These are phyloP conservation scores for Annulohypoxylon truncatum DNA, from an alignment of 2,329 filamentous ascomycete species.

Conservation along the genomic window DNA sequence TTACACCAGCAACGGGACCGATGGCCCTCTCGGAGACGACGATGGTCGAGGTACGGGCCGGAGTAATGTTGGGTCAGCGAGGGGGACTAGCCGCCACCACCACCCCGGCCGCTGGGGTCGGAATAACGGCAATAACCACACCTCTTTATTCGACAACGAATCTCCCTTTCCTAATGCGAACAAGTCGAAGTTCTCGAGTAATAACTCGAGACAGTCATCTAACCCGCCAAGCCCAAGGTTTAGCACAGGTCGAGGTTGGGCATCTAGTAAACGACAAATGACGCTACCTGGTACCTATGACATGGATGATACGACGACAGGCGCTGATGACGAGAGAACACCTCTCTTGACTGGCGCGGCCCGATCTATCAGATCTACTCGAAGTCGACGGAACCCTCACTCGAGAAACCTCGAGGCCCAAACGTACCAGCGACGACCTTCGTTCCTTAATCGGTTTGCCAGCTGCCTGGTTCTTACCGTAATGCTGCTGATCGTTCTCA, in stretches of 20 bases:
- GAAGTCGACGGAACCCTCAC: slow-evolving; percentile 65
- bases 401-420: slow-evolving; percentile 80
- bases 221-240: slow-evolving; percentile 77
- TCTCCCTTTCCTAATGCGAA: slow-evolving; percentile 79
- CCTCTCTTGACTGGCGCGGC: slow-evolving; percentile 71
- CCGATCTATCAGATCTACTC: slow-evolving; percentile 68
- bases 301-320: slow-evolving; percentile 80
- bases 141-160: slow-evolving; percentile 80
- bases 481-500: slow-evolving; percentile 82
- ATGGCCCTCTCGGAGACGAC: slow-evolving; percentile 70
- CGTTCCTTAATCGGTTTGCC: slow-evolving; percentile 79
- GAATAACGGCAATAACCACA: slow-evolving; percentile 72
- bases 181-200: slow-evolving; percentile 70
- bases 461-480: slow-evolving; percentile 87
- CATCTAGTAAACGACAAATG: slow-evolving; percentile 62
- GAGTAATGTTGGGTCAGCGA: slow-evolving; percentile 70
- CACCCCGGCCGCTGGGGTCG: slow-evolving; percentile 79
- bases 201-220: slow-evolving; percentile 68
- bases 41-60: slow-evolving; percentile 73
- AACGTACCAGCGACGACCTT: slow-evolving; percentile 70
- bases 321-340: slow-evolving; percentile 87
- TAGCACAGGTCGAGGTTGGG: slow-evolving; percentile 43
- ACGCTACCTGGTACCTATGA: slow-evolving; percentile 77
- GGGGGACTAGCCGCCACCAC: slow-evolving; percentile 79
- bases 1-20: slow-evolving; percentile 70